These are phyloP conservation scores for Limonium bicolor DNA, from an alignment of 148 eudicot species.

Conservation along the genomic window DNA sequence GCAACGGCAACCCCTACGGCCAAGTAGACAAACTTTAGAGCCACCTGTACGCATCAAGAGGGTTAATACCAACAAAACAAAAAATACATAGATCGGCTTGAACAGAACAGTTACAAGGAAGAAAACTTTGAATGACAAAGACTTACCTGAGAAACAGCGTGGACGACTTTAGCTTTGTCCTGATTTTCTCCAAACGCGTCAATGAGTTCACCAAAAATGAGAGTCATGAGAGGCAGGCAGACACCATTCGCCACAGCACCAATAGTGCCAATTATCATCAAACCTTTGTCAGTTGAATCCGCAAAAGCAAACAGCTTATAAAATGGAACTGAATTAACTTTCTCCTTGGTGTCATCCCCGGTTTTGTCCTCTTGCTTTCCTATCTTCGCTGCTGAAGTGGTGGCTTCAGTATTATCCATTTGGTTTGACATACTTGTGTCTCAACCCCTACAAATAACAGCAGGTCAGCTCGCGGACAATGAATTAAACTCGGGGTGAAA, in stretches of 20 bases:
- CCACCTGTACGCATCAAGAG: conserved; percentile 10
- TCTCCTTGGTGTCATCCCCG: neutral
- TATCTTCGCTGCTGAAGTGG: too few relatives aligned
- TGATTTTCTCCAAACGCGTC: conserved; percentile 13
- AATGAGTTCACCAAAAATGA: conserved; percentile 11
- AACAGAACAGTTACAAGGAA: neutral
- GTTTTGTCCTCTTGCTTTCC: too few relatives aligned
- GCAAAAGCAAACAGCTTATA: conserved; percentile 15
- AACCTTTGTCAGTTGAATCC: conserved; percentile 7
- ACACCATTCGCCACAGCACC: conserved; percentile 13
- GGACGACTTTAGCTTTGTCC: conserved; percentile 2
- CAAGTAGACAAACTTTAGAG: conserved; percentile 24
- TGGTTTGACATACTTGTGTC: too few relatives aligned
- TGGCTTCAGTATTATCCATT: too few relatives aligned
- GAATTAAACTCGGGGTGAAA: too few relatives aligned
- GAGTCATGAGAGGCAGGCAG: conserved; percentile 14
- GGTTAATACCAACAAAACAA: neutral
- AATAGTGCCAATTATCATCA: conserved; percentile 12
- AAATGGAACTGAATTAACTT: conserved; percentile 6
- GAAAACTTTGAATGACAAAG: neutral
- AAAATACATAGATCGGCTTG: neutral
- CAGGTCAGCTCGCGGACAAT: too few relatives aligned
- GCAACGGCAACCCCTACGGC: conserved; percentile 24
- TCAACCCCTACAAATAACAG: too few relatives aligned
- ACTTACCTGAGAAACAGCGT: conserved; percentile 5